These are phyloP conservation scores for Dryas alaskensis DNA, from an alignment of 306 rosid genomes.

Conservation along the genomic window DNA sequence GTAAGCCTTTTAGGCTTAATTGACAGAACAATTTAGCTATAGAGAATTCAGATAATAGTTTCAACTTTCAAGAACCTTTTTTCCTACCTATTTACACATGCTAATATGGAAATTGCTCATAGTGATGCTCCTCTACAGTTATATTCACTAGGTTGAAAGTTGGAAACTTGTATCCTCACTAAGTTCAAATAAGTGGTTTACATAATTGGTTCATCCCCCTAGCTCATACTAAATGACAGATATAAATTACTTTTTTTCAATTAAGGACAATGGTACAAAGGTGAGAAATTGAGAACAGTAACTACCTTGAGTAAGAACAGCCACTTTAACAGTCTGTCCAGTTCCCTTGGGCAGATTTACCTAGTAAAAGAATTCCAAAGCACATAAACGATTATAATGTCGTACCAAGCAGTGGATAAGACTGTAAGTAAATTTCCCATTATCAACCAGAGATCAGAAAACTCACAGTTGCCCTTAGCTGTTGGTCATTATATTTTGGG, in stretches of 20 bases:
- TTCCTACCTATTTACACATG: not conserved
- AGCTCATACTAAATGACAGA: not conserved
- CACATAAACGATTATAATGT: slow-evolving; percentile 9
- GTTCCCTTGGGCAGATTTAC: slow-evolving; percentile 98
- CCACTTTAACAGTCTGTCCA: slow-evolving; percentile 84
- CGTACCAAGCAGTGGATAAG: slow-evolving; percentile 14
- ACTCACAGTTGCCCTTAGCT: slow-evolving; percentile 94
- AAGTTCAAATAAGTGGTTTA: not conserved
- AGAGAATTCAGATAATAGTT: not conserved
- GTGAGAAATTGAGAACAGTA: slow-evolving; percentile 22
- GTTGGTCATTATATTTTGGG: slow-evolving; percentile 97
- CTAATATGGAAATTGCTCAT: not conserved
- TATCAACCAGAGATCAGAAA: slow-evolving; percentile 23
- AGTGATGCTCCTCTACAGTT: not conserved
- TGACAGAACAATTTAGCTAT: not conserved
- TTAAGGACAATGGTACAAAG: not conserved
- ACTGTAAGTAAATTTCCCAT: not conserved
- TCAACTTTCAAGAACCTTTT: not conserved
- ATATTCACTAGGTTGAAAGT: not conserved
- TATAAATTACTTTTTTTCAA: not conserved
- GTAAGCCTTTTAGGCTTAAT: not conserved
- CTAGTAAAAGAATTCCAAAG: slow-evolving; percentile 39
- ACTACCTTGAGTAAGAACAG: slow-evolving; percentile 96
- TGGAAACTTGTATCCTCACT: slow-evolving; percentile 4
- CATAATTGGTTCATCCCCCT: not conserved